Conservation (phyloP, 352 stramenopile species). For the Globisporangium cystogenes region DNA sequence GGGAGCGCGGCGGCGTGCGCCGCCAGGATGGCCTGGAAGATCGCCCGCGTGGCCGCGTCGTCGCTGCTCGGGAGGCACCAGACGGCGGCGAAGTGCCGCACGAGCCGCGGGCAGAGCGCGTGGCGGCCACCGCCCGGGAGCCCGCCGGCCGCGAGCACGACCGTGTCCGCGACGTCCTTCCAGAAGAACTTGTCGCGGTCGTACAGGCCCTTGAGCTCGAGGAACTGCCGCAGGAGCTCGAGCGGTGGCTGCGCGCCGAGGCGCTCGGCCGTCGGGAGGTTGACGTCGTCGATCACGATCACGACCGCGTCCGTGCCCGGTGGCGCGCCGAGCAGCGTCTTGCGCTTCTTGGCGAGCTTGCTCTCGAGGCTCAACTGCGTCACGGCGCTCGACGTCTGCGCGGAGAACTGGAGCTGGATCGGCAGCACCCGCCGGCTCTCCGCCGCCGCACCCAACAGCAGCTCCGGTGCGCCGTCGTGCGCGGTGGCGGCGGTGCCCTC, state of each 20-base stretch:
- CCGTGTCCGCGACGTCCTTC: conserved; percentile 65
- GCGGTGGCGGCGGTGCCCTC: no score
- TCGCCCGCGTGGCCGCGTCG: conserved; percentile 75
- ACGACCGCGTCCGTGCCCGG: conserved; percentile 66
- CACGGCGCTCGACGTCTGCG: conserved; percentile 75
- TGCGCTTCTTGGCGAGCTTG: conserved; percentile 90
- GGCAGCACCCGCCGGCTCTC: conserved; percentile 26
- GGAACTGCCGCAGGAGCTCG: conserved; percentile 66
- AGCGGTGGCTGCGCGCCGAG: conserved; percentile 72
- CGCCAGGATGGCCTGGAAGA: conserved; percentile 86
- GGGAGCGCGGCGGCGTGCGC: conserved; percentile 33
- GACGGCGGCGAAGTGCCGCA: conserved; percentile 59
- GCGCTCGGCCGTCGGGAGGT: conserved; percentile 80
- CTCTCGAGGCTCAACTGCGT: conserved; percentile 86
- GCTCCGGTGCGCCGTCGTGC: no score
- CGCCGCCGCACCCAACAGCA: no score
- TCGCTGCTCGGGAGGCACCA: conserved; percentile 72
- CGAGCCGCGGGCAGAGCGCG: conserved; percentile 50
- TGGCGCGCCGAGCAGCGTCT: conserved; percentile 87
- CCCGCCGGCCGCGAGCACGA: conserved; percentile 60
- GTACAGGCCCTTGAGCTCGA: conserved; percentile 73
- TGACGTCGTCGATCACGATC: conserved; percentile 90
- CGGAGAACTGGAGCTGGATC: conserved; percentile 80
- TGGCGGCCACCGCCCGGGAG: conserved; percentile 53
- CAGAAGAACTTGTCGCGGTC: conserved; percentile 83